Conservation (phyloP, 257 asterid species). For the Nyctanthes arbortristis region DNA sequence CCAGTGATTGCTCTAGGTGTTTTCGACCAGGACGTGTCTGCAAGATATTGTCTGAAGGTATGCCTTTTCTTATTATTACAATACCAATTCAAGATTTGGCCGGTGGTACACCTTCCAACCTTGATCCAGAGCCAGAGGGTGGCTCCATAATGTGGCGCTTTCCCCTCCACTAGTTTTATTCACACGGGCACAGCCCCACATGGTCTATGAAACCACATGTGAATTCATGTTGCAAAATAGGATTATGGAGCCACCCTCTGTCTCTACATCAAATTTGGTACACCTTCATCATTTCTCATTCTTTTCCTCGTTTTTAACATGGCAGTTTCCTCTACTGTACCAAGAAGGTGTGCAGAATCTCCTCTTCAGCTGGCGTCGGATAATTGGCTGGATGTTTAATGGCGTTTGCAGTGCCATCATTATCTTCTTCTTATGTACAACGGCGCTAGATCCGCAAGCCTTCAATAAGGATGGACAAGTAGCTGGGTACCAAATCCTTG, state of each 20-base stretch:
- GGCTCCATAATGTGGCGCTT: too few species aligned
- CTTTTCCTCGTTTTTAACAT: constrained; percentile 13
- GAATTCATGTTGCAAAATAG: too few species aligned
- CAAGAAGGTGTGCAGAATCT: constrained; percentile 74
- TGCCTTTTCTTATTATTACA: constrained; percentile 3
- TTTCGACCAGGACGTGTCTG: constrained; percentile 92
- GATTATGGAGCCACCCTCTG: too few species aligned
- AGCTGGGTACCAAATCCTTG: constrained; percentile 58
- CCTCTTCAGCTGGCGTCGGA: constrained; percentile 74
- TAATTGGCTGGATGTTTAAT: constrained; percentile 70
- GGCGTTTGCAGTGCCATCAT: constrained; percentile 48
- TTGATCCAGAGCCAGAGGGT: too few species aligned
- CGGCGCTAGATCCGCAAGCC: constrained; percentile 48
- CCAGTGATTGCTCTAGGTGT: constrained; percentile 92
- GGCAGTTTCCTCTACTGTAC: constrained; percentile 73
- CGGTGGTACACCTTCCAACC: too few species aligned
- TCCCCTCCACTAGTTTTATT: too few species aligned
- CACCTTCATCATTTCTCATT: not conserved
- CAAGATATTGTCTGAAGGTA: constrained; percentile 84
- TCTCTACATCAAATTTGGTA: too few species aligned
- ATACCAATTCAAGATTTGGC: not conserved
- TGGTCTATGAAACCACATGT: too few species aligned
- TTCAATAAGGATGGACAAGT: constrained; percentile 46
- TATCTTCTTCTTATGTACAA: constrained; percentile 54
- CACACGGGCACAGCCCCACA: too few species aligned